Conservation (phyloP, 495 filamentous ascomycete genomes). For the Penicillium antarcticum region DNA sequence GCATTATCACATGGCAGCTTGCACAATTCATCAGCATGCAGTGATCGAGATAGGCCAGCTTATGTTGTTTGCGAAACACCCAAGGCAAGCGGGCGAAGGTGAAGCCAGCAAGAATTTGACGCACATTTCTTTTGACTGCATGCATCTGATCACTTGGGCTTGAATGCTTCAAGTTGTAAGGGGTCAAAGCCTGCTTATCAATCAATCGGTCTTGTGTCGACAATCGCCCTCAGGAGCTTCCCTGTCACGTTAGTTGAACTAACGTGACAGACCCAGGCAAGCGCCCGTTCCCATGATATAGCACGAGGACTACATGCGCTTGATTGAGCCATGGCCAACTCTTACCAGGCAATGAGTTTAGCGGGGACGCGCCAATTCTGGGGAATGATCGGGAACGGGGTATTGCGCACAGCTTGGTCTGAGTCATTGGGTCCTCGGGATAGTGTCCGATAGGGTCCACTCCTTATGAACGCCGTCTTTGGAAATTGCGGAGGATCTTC, state of each 20-base stretch:
- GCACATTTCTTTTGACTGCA: constrained; percentile 5
- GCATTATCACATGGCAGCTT: constrained; percentile 3
- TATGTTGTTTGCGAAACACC: not conserved
- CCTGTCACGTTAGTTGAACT: not conserved
- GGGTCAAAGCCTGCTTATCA: constrained; percentile 8
- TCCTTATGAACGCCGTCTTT: not conserved
- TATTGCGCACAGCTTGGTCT: constrained; percentile 1
- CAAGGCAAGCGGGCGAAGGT: not conserved
- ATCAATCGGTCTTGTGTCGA: constrained; percentile 1
- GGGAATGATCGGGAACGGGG: constrained; percentile 4
- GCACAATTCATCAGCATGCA: constrained; percentile 1
- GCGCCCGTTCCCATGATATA: constrained; percentile 6
- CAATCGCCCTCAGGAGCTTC: not conserved
- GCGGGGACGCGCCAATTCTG: constrained; percentile 8
- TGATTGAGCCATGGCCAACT: not conserved
- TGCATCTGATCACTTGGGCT: constrained; percentile 8
- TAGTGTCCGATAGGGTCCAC: constrained; percentile 10
- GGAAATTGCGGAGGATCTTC: too few relatives aligned
- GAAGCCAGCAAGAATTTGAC: not conserved
- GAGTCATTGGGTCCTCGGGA: constrained; percentile 7
- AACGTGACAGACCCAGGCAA: constrained; percentile 1
- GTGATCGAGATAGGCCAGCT: not conserved
- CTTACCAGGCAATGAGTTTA: not conserved
- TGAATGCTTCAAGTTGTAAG: constrained; percentile 5
- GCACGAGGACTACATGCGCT: too few relatives aligned